Evolutionary conservation across 371 early-diverging fungal genomes (phyloP).

Genomic region (Actinomucor elegans): DNA sequence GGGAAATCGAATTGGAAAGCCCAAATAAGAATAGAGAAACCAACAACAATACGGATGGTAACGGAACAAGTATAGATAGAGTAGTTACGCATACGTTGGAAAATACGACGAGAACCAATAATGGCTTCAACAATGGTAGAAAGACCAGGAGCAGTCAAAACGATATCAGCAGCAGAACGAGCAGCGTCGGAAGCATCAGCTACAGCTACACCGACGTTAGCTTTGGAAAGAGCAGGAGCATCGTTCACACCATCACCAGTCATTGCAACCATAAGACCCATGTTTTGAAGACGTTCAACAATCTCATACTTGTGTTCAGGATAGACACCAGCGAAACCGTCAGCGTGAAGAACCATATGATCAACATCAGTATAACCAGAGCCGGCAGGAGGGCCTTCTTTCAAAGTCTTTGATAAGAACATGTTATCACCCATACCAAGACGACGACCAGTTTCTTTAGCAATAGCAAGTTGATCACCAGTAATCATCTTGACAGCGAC

Average conservation of each 20-base stretch:
- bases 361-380: constrained; percentile 76
- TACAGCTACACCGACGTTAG: constrained; percentile 83
- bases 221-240: constrained; percentile 89
- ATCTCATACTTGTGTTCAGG: constrained; percentile 95
- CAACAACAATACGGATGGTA: constrained; percentile 61
- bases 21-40: constrained; percentile 57
- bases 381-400: constrained; percentile 67
- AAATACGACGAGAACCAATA: constrained; percentile 66
- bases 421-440: constrained; percentile 73
- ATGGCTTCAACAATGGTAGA: constrained; percentile 70
- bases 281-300: constrained; percentile 84
- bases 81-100: constrained; percentile 70
- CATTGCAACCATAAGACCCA: constrained; percentile 84
- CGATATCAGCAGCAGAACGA: constrained; percentile 75
- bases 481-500: constrained; percentile 95
- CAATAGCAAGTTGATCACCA: constrained; percentile 92
- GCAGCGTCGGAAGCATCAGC: constrained; percentile 77
- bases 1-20: constrained; percentile 62
- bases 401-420: constrained; percentile 74
- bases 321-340: constrained; percentile 89
- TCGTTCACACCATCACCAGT: constrained; percentile 98
- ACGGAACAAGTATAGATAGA: constrained; percentile 63
- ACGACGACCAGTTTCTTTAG: constrained; percentile 80
- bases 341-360: constrained; percentile 75
- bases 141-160: constrained; percentile 78